phyloP scores from a whole-genome alignment of 345 rosid species.

The Erodium maritimum region DNA sequence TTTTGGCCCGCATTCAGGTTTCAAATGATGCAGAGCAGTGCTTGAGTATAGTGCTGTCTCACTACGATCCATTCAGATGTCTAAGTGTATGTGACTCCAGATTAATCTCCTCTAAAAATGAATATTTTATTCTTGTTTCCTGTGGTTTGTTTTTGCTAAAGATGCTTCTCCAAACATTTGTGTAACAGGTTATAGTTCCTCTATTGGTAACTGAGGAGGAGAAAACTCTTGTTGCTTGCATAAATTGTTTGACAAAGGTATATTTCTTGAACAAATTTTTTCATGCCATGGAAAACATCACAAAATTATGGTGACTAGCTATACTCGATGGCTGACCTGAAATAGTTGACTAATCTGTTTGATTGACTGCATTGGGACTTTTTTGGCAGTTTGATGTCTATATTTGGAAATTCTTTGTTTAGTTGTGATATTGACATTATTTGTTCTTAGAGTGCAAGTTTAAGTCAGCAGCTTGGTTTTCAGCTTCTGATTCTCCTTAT shows the following conservation, averaged over 20 bases:
- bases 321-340: too few relatives aligned
- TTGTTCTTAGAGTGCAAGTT: too few relatives aligned
- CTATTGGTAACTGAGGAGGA: constrained; percentile 43
- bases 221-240: constrained; percentile 41
- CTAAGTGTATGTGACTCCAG: constrained; percentile 29
- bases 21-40: constrained; percentile 42
- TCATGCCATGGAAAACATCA: neutral
- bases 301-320: neutral
- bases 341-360: too few relatives aligned
- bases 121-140: neutral
- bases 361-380: too few relatives aligned
- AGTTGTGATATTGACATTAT: too few relatives aligned
- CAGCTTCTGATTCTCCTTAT: too few relatives aligned
- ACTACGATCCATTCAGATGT: constrained; percentile 46
- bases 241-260: constrained; percentile 49
- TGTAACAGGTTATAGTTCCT: constrained; percentile 37
- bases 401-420: too few relatives aligned
- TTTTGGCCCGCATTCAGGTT: constrained; percentile 25
- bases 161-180: neutral
- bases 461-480: too few relatives aligned
- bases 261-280: neutral
- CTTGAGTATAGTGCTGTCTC: constrained; percentile 27
- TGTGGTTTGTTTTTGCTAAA: neutral
- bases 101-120: neutral
- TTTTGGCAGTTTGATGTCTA: too few relatives aligned